Evolutionary conservation across 441 rosid genomes (phyloP), one percentile per base, ranked within the genome.

Genomic region (Bocquillonia castaneifolia): DNA sequence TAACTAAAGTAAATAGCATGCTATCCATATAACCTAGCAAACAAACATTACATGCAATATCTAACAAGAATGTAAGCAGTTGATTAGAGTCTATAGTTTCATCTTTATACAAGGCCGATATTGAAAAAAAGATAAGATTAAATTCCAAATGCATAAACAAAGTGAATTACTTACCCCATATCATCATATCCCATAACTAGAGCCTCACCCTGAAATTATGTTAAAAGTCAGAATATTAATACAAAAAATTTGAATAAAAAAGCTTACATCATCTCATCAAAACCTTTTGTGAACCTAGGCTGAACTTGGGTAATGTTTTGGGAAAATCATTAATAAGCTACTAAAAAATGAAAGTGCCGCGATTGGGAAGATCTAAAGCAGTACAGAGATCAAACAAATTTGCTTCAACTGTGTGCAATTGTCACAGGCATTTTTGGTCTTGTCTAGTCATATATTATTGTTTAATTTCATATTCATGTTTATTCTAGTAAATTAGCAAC

Each of bases 141-240:
- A 40, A 34, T 68, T 64, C 42, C 44, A 63, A n/a, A 60, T 40
- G 25, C 37, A 23, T 29, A 64, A 56, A 68, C 59, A 57, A 74
- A 76, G 75, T 42, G 70, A 37, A 52, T 40, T 59, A 81, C 93
- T 81, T 74, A 91, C 97, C 97, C 99, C 96, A 93, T 93, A 75
- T 89, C 89, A 85, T 93, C 99, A 57, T 93, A 93, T 80, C 99
- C 99, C 99, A 91, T 89, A 69, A 93, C 97, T 59, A 93, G 85
- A 53, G 97, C 99, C 86, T 93, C 96, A 8, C 99, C 99, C 98
- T 93, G 89, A 69, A 84, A 81, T 70, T 57, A 70, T 63, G 79
- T 70, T 53, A 64, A 71, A 68, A 45, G 47, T 39, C n/a, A 71
- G 12, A 62, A 26, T 54, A 72, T 72, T 44, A 85, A 53, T 64